Conservation (phyloP, 768 basidiomycete genomes). For the Collybia mongolica region DNA sequence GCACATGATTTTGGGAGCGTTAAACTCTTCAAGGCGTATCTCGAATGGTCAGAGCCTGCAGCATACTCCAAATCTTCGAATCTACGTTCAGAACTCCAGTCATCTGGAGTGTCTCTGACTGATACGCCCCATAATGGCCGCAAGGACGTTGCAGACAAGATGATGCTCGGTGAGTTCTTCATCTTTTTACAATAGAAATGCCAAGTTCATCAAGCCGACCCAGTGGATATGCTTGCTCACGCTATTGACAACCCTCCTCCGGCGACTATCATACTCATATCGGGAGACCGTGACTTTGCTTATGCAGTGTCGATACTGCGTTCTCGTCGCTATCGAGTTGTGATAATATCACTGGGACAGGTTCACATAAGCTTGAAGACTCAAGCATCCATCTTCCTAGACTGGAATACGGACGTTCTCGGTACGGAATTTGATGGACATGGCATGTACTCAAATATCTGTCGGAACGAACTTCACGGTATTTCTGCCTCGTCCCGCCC, state of each 20-base stretch:
- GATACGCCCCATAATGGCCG: slow-evolving; percentile 34
- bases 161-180: slow-evolving; percentile 42
- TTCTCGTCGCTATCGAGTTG: slow-evolving; percentile 49
- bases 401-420: slow-evolving; percentile 45
- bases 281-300: slow-evolving; percentile 66
- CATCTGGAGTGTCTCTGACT: slow-evolving; percentile 44
- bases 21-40: slow-evolving; percentile 55
- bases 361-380: slow-evolving; percentile 45
- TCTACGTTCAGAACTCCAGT: slow-evolving; percentile 45
- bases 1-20: slow-evolving; percentile 51
- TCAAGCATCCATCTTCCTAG: slow-evolving; percentile 52
- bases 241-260: slow-evolving; percentile 60
- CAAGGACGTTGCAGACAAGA: slow-evolving; percentile 45
- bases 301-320: slow-evolving; percentile 61
- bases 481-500: too few relatives aligned
- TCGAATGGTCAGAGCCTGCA: slow-evolving; percentile 38
- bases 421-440: slow-evolving; percentile 17
- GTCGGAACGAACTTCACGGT: not conserved
- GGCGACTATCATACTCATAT: slow-evolving; percentile 59
- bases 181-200: not conserved
- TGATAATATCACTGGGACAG: slow-evolving; percentile 44
- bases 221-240: slow-evolving; percentile 68
- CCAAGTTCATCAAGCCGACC: slow-evolving; percentile 1
- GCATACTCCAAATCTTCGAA: slow-evolving; percentile 28
- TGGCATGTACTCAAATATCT: not conserved